phyloP scores from a whole-genome alignment of 129 eudicot species.

The Artemisia tridentata region DNA sequence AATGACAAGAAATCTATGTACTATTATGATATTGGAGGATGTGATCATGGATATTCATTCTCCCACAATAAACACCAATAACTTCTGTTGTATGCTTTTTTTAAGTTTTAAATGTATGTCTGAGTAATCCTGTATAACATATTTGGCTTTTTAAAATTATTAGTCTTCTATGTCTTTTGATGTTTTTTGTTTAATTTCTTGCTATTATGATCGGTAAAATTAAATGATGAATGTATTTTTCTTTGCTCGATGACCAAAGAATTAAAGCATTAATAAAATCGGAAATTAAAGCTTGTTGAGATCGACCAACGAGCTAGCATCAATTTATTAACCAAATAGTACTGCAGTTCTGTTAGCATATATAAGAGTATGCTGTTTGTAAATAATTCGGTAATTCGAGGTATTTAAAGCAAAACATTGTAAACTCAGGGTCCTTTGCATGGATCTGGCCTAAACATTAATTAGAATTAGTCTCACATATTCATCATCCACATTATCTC shows the following conservation, averaged over 20 bases:
- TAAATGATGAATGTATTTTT: too few species aligned
- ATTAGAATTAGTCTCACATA: not conserved
- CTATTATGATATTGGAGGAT: too few species aligned
- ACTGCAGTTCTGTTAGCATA: not conserved
- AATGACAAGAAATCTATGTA: too few species aligned
- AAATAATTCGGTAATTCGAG: not conserved
- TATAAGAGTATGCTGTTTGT: not conserved
- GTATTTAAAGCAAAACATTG: not conserved
- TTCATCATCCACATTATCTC: slow-evolving; percentile 8
- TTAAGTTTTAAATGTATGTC: not conserved
- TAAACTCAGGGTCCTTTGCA: slow-evolving; percentile 1
- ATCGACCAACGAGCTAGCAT: not conserved
- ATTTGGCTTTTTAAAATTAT: not conserved
- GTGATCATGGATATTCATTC: too few species aligned
- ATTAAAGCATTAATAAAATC: too few species aligned
- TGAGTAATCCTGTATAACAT: not conserved
- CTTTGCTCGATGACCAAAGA: too few species aligned
- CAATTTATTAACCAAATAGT: too few species aligned
- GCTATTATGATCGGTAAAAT: too few species aligned
- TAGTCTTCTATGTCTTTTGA: not conserved
- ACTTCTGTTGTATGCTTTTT: not conserved
- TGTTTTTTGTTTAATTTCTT: not conserved
- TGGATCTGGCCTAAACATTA: not conserved
- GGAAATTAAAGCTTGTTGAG: not conserved
- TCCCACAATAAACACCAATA: not conserved